These are phyloP conservation scores for Xerocomellus intermedius DNA, from an alignment of 768 basidiomycete genomes.

Conservation along the genomic window DNA sequence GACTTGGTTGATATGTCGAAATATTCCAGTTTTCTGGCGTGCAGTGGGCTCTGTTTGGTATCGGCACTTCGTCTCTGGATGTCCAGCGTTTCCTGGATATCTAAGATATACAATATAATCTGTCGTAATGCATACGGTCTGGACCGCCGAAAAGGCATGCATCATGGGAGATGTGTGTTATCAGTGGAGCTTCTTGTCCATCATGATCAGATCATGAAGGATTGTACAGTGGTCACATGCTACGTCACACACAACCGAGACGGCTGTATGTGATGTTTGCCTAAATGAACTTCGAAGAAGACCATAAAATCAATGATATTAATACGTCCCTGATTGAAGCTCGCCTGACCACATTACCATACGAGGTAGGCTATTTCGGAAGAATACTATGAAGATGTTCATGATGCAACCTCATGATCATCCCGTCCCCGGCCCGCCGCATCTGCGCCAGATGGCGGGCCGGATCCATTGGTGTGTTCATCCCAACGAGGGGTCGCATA, in stretches of 20 bases:
- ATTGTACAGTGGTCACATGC: background rate
- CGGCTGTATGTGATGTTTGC: background rate
- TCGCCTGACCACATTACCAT: slow-evolving; percentile 15
- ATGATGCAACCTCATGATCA: background rate
- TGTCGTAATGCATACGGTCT: background rate
- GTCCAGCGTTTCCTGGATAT: background rate
- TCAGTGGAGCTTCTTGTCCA: background rate
- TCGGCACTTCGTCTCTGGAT: background rate
- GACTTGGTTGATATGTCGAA: slow-evolving; percentile 4
- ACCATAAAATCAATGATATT: background rate
- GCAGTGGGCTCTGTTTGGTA: background rate
- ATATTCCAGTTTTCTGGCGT: background rate
- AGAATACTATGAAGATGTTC: background rate
- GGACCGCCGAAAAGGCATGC: background rate
- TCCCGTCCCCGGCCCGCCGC: background rate
- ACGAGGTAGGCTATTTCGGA: background rate
- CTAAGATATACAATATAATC: background rate
- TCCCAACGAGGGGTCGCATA: background rate
- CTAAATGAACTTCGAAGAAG: slow-evolving; percentile 16
- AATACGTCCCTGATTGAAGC: slow-evolving; percentile 3
- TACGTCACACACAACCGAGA: slow-evolving; percentile 1
- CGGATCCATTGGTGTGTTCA: background rate
- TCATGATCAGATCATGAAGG: background rate
- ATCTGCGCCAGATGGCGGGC: too few species aligned
- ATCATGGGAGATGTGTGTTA: background rate